Base-by-base conservation (phyloP, 176 grass and related monocot species). In the Lolium rigidum region DNA sequence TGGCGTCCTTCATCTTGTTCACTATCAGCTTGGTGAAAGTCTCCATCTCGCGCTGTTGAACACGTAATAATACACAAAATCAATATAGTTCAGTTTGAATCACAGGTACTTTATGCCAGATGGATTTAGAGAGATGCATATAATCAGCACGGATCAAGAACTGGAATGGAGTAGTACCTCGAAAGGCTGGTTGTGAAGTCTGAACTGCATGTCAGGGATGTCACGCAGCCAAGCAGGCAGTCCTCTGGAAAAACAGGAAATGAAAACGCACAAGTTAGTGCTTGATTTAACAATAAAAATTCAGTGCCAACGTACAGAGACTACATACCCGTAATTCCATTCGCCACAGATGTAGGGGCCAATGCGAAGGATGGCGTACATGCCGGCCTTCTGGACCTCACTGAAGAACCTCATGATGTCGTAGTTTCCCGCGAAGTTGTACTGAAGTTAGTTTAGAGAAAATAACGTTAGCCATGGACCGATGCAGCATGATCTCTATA, bases 291-390 rank as follows among this genome's bases (percentile, higher is more conserved):
- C 60, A 63, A 12, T 12, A 12, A 66, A 37, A 35, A 17, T 3
- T 1, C 26, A 66, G 1, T 7, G 2, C 13, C 15, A 68, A 18
- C 15, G 7, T 35, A 35, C 31, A 35, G 31, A 35, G 31, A 3
- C 2, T 20, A 28, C 25, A 65, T 85, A 95, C 91, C 92, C 95
- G 9, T 91, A 92, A 52, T 87, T 92, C 95, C 95, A 97, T 80
- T 94, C 95, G 0, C 64, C 95, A 46, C 92, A 94, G 85, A 91
- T 70, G 74, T 91, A 97, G 3, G 95, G 95, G 2, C 95, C 95
- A 0, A 97, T 91, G 48, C 95, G 92, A 46, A 94, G 90, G 47
- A 94, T 82, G 26, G 79, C 91, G 17, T 97, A 84, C 65, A 93
- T 81, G 35, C 92, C 92, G 2, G 92, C 92, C 13, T 88, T 84